Conservation (phyloP, 2,329 filamentous ascomycete genomes). For the Pseudogymnoascus sp. region DNA sequence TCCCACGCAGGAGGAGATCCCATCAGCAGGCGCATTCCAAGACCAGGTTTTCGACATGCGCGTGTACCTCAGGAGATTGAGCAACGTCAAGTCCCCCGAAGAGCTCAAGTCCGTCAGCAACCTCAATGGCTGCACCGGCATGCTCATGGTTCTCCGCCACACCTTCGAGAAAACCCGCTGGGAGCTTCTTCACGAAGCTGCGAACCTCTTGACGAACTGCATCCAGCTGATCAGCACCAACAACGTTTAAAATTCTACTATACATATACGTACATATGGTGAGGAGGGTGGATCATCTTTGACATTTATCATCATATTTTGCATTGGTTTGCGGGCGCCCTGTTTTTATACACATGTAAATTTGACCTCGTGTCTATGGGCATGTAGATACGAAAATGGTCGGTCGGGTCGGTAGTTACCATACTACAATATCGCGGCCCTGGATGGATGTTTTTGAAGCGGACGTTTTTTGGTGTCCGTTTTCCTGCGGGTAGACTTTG, state of each 20-base stretch:
- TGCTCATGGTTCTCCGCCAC: constrained; percentile 75
- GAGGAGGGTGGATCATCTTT: neutral
- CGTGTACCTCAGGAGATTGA: constrained; percentile 66
- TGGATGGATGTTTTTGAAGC: neutral
- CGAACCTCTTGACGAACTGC: constrained; percentile 72
- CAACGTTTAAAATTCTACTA: neutral
- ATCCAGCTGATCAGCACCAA: constrained; percentile 46
- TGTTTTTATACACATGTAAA: neutral
- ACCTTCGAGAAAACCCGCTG: constrained; percentile 79
- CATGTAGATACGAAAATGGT: constrained; percentile 1
- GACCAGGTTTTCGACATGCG: constrained; percentile 75
- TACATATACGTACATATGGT: constrained; percentile 6
- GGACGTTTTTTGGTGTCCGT: neutral
- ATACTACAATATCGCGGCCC: neutral
- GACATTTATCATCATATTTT: neutral
- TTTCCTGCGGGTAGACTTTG: constrained; percentile 3
- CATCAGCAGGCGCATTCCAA: constrained; percentile 46
- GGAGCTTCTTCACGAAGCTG: constrained; percentile 87
- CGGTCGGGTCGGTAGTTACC: neutral
- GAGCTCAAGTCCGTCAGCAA: constrained; percentile 68
- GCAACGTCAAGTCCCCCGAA: constrained; percentile 65
- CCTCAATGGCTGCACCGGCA: constrained; percentile 74
- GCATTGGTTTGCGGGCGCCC: neutral
- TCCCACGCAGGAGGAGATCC: constrained; percentile 42
- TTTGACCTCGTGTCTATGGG: neutral